Base-by-base conservation (phyloP, 2,329 filamentous ascomycete species). In the Sarocladium brachiariae region DNA sequence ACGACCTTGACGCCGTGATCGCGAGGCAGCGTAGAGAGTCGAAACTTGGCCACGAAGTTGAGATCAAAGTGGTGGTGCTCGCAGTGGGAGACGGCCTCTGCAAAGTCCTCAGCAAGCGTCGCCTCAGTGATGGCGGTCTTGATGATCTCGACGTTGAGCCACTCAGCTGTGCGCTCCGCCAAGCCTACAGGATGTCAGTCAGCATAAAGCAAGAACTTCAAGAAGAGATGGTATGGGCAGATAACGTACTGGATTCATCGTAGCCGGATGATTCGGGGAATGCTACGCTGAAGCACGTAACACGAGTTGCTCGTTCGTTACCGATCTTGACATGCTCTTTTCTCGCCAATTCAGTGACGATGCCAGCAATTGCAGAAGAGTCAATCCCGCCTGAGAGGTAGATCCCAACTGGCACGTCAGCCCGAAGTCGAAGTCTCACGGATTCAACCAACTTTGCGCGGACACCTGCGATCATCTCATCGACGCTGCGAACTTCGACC, bases 311-410 rank as follows among this genome's bases (percentile, higher is more conserved):
- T 6, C 63, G 59, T 24, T 70, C 65, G 37, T 66, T 75, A 13
- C 77, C 75, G n/a, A 78, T 61, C 33, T 65, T 62, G 21, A 68
- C 62, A 16, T 71, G 67, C 47, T 74, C 62, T 43, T 75, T 65
- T 35, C 69, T 65, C n/a, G 72, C 67, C 2, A 81, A 66, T 53
- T 80, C 66, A 1, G 70, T 72, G 2, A 75, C 71, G 56, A 83
- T 80, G 2, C 79, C 78, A 8, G 78, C 78, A 21, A 82, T 62
- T 2, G 71, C 67, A 0, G 77, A 81, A 0, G 76, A 80, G 58
- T 82, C 78, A 45, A 83, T 71, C 1, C 79, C 80, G 4, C 80
- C 78, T 19, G 70, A 75, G 0, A 82, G 63, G 52, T 78, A 81
- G 49, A 83, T 65, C 2, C 76, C 79, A 3, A 82, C 66, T 0